Conservation (phyloP, 306 rosid species). For the Quercus engelmannii region DNA sequence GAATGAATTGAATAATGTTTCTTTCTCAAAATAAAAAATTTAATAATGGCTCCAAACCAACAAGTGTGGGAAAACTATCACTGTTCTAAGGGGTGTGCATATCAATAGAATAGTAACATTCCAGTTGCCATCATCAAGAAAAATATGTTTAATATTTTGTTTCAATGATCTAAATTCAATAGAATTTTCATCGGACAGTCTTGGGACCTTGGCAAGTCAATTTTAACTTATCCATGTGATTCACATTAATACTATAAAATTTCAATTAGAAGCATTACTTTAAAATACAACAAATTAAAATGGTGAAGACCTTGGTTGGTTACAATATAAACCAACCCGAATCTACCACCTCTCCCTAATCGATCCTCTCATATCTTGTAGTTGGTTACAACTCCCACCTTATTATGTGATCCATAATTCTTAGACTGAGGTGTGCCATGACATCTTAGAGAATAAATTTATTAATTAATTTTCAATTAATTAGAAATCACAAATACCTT, state of each 20-base stretch:
- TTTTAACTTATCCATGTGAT: not conserved
- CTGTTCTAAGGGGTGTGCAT: not conserved
- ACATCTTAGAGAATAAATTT: constrained; percentile 12
- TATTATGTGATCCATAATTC: not conserved
- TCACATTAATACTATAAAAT: not conserved
- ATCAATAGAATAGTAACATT: not conserved
- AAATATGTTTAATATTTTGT: not conserved
- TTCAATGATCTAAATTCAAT: not conserved
- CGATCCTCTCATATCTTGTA: not conserved
- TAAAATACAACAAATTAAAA: not conserved
- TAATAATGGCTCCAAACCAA: not conserved
- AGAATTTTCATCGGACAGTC: not conserved
- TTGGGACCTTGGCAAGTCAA: not conserved
- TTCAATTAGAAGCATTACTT: not conserved
- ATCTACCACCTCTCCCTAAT: not conserved
- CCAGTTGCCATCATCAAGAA: not conserved
- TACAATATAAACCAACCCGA: constrained; percentile 11
- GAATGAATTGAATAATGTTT: not conserved
- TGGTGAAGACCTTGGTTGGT: constrained; percentile 9
- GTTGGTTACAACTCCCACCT: constrained; percentile 22
- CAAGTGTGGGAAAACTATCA: not conserved
- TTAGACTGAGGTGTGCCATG: not conserved
- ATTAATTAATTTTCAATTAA: not conserved
- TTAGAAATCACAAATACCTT: not conserved
- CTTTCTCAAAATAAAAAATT: no score